phyloP scores from a whole-genome alignment of 1,284 basidiomycete genomes.

The Chalciporus sp. region DNA sequence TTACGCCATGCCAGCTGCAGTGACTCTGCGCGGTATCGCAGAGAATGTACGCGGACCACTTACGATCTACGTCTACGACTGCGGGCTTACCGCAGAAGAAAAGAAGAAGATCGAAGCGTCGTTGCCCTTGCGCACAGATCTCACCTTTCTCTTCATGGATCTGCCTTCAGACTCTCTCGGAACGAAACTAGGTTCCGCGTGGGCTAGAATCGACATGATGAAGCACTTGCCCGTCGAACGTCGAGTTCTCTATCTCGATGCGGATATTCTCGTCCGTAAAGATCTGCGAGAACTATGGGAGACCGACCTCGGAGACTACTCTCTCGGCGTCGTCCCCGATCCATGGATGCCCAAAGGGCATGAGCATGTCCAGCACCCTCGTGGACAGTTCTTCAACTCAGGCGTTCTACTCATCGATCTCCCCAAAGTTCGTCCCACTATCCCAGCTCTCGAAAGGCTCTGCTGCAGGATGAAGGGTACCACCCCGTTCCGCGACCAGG shows the following conservation, averaged over 20 bases:
- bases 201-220: slow-evolving; percentile 53
- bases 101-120: slow-evolving; percentile 35
- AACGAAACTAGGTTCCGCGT: slow-evolving; percentile 35
- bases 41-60: slow-evolving; percentile 40
- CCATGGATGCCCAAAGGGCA: slow-evolving; percentile 52
- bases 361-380: slow-evolving; percentile 19
- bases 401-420: slow-evolving; percentile 54
- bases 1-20: slow-evolving; percentile 50
- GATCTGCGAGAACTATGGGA: slow-evolving; percentile 46
- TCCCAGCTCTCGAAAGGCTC: slow-evolving; percentile 28
- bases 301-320: slow-evolving; percentile 41
- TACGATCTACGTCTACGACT: slow-evolving; percentile 50
- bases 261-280: slow-evolving; percentile 47
- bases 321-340: slow-evolving; percentile 45
- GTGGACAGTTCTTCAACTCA: slow-evolving; percentile 50
- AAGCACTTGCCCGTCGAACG: slow-evolving; percentile 44
- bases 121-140: slow-evolving; percentile 26
- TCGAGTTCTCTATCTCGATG: slow-evolving; percentile 50
- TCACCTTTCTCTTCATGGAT: slow-evolving; percentile 44
- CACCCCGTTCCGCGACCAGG: slow-evolving; percentile 45
- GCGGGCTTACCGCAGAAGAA: slow-evolving; percentile 40
- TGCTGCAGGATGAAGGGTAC: slow-evolving; percentile 28
- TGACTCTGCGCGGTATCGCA: slow-evolving; percentile 44
- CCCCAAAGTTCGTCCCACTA: slow-evolving; percentile 35
- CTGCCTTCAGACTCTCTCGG: slow-evolving; percentile 36